Evolutionary conservation across 768 basidiomycete genomes (phyloP).

Genomic region (Naganishia onofrii): DNA sequence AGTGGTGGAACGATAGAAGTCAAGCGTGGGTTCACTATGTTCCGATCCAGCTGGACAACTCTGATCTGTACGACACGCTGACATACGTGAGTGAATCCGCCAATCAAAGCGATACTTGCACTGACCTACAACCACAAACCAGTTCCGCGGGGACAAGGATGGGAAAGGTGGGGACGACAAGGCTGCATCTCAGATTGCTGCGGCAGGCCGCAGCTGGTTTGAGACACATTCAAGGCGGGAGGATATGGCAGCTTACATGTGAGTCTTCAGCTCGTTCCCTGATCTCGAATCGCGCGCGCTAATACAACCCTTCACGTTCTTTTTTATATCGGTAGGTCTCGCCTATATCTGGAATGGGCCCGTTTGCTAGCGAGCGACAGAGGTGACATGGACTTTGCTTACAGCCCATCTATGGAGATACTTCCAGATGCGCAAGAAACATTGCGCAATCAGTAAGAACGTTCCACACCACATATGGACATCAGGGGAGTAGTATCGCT

Average conservation of each 20-base stretch:
- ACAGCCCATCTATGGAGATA: constrained; percentile 10
- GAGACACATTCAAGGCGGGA: constrained; percentile 30
- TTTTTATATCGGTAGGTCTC: not conserved
- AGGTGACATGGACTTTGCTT: constrained; percentile 1
- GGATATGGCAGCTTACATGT: constrained; percentile 33
- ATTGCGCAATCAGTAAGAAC: no score
- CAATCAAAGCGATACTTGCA: not conserved
- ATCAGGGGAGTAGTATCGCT: no score
- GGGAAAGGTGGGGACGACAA: constrained; percentile 26
- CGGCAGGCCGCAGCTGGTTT: constrained; percentile 23
- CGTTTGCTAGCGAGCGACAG: constrained; percentile 7
- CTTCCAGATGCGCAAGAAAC: not conserved
- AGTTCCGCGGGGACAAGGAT: constrained; percentile 30
- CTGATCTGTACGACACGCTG: constrained; percentile 27
- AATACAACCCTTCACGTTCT: not conserved
- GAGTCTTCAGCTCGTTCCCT: not conserved
- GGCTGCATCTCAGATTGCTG: constrained; percentile 26
- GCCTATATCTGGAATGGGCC: constrained; percentile 28
- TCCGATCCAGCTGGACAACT: constrained; percentile 30
- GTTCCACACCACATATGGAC: no score
- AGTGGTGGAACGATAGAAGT: constrained; percentile 42
- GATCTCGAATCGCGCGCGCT: not conserved
- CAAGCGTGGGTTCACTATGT: constrained; percentile 51
- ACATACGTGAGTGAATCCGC: constrained; percentile 18
- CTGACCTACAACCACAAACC: not conserved